A percentile compares a stretch with the other conserved stretches of the same genome.
These are phyloP conservation scores for Sporothrix pseudoabietina DNA, from an alignment of 2,329 filamentous ascomycete species.

Conservation along the genomic window DNA sequence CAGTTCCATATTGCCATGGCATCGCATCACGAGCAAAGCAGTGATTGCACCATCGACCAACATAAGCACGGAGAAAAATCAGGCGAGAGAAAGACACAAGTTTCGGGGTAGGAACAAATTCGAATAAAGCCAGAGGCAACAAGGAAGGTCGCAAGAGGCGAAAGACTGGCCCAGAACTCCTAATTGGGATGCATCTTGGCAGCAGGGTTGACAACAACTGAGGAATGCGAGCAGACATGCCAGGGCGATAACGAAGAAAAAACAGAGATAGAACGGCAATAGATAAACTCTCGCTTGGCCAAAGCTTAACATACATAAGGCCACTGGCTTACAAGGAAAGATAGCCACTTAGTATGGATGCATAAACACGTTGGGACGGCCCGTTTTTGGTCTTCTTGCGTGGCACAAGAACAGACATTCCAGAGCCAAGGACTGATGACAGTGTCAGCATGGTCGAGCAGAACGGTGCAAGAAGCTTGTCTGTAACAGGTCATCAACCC, in stretches of 20 bases:
- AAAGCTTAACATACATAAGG: slow-evolving; percentile 1
- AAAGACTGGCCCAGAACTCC: neutral
- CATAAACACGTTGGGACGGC: neutral
- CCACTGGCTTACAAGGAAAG: neutral
- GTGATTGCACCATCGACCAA: neutral
- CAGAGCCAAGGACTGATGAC: slow-evolving; percentile 5
- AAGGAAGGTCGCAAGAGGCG: neutral
- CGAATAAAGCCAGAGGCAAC: neutral
- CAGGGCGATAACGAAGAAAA: neutral
- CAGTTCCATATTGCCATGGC: neutral
- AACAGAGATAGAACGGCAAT: neutral
- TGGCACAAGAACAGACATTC: neutral
- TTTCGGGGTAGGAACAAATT: neutral
- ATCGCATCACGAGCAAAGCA: neutral
- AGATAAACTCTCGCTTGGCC: neutral
- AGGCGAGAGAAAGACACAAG: neutral
- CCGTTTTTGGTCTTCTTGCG: neutral
- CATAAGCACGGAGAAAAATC: neutral
- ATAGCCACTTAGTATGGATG: neutral
- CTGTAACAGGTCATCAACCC: neutral
- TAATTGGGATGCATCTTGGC: neutral
- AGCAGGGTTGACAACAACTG: too few species aligned
- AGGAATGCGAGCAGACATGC: neutral
- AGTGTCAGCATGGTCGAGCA: neutral
- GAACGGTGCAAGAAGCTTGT: neutral